Evolutionary conservation across 371 early-diverging fungal species (phyloP).

Genomic region (Lichtheimia hyalospora): DNA sequence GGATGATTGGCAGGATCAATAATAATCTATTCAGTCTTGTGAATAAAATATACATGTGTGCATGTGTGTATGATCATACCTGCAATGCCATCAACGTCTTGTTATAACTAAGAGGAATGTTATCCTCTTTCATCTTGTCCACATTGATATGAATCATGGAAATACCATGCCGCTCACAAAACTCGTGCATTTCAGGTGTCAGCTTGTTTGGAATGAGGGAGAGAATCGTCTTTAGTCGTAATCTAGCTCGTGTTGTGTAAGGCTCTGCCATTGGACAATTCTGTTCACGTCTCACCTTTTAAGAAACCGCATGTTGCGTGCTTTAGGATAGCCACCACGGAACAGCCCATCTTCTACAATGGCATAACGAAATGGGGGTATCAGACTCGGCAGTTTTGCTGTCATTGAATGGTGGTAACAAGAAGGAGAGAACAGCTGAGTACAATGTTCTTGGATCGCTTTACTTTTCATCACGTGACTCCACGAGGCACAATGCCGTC

Average conservation of each 20-base stretch:
- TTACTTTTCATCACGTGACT: too few species aligned
- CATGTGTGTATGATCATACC: constrained; percentile 24
- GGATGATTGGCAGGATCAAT: constrained; percentile 78
- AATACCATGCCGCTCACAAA: constrained; percentile 69
- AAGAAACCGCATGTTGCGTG: constrained; percentile 82
- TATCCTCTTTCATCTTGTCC: constrained; percentile 83
- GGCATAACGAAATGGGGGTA: constrained; percentile 86
- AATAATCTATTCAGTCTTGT: constrained; percentile 57
- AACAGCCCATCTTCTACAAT: constrained; percentile 79
- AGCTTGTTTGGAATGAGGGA: constrained; percentile 84
- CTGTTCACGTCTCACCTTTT: constrained; percentile 45
- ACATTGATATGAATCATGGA: constrained; percentile 72
- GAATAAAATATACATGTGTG: too few species aligned
- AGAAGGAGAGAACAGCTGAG: too few species aligned
- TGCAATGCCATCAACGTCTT: constrained; percentile 76
- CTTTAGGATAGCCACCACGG: constrained; percentile 87
- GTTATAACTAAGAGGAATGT: constrained; percentile 80
- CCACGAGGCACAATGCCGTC: too few species aligned
- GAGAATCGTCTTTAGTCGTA: constrained; percentile 77
- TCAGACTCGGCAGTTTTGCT: constrained; percentile 52
- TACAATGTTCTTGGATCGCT: too few species aligned
- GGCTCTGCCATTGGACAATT: background rate
- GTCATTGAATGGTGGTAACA: constrained; percentile 10
- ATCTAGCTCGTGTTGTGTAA: constrained; percentile 34
- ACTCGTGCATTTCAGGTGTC: constrained; percentile 59